Evolutionary conservation across 2,329 filamentous ascomycete species (phyloP).

Genomic region (Onygenales sp.): DNA sequence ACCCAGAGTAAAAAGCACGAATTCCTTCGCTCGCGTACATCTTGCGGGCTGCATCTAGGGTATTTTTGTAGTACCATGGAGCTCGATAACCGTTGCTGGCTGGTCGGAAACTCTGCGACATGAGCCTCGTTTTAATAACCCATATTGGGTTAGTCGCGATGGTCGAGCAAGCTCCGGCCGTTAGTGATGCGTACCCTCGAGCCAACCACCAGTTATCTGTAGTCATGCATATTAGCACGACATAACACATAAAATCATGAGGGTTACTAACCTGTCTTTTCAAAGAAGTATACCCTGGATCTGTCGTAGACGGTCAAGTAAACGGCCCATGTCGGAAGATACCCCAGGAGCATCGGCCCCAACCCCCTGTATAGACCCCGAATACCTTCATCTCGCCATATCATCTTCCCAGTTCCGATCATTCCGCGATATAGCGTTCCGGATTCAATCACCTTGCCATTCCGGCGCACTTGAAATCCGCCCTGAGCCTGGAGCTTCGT

Average conservation of each 20-base stretch:
- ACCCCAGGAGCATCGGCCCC: slow-evolving; percentile 88
- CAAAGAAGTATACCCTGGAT: slow-evolving; percentile 64
- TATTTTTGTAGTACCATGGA: slow-evolving; percentile 81
- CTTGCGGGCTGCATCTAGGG: slow-evolving; percentile 82
- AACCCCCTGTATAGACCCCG: slow-evolving; percentile 87
- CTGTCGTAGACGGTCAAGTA: slow-evolving; percentile 96
- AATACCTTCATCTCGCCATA: slow-evolving; percentile 80
- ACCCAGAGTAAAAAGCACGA: slow-evolving; percentile 85
- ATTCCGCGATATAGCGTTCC: slow-evolving; percentile 69
- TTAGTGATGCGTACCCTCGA: slow-evolving; percentile 80
- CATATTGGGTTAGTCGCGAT: slow-evolving; percentile 95
- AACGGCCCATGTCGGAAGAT: slow-evolving; percentile 95
- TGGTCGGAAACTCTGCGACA: slow-evolving; percentile 64
- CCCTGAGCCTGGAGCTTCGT: slow-evolving; percentile 96
- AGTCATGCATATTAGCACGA: slow-evolving; percentile 10
- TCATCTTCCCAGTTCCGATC: slow-evolving; percentile 73
- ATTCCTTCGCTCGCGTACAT: slow-evolving; percentile 92
- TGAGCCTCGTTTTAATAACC: slow-evolving; percentile 97
- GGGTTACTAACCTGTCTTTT: slow-evolving; percentile 49
- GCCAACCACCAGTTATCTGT: slow-evolving; percentile 66
- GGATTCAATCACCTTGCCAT: slow-evolving; percentile 30
- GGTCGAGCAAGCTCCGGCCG: slow-evolving; percentile 86
- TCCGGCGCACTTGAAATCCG: slow-evolving; percentile 53
- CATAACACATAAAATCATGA: slow-evolving; percentile 5
- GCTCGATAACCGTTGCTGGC: slow-evolving; percentile 39